Base-by-base conservation (phyloP, 352 stramenopile species). In the Aphanomyces invadans region DNA sequence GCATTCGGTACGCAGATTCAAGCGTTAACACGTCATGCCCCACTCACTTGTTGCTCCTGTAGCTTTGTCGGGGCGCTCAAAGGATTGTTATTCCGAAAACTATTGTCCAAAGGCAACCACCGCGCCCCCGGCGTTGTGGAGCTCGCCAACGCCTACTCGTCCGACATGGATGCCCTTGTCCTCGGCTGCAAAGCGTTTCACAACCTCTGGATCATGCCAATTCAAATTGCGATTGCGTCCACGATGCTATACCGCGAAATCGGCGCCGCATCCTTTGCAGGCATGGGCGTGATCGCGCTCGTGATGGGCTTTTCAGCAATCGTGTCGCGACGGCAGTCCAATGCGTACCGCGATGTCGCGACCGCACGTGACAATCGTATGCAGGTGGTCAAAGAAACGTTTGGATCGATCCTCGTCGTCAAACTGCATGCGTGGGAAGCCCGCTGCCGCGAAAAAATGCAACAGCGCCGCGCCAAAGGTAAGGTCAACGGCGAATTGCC, bases 371-470 rank as follows among this genome's bases (percentile, higher is more conserved):
- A 86, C 33, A 46, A 44, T 3, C 78, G 74, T 46, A 80, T 86
- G 74, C 66, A 73, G 0, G 62, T 68, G 0, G 60, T 86, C 31
- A 84, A 80, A 31, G 77, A 88, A 55, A 62, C 72, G 1, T 76
- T 86, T 42, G 57, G 63, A 21, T 76, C 74, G 26, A 95, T 96
- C 59, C 84, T 90, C n/a, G 86, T 95, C 67, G 84, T 97, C 75
- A 97, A 97, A 72, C 93, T 95, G 65, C 93, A 96, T 71, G 82
- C 83, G 4, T 97, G 86, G 87, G 89, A 98, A 71, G 39, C 56
- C 32, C 81, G 87, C 12, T 96, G 97, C 72, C 69, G 74, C 12
- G 83, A 80, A 4, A 83, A 95, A 70, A 86, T 98, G 26, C 42
- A 62, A 23, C 29, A 69, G 7, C 42, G 88, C 4, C 78, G 89